These are phyloP conservation scores for Daldinia caldariorum DNA, from an alignment of 495 filamentous ascomycete species.

Conservation along the genomic window DNA sequence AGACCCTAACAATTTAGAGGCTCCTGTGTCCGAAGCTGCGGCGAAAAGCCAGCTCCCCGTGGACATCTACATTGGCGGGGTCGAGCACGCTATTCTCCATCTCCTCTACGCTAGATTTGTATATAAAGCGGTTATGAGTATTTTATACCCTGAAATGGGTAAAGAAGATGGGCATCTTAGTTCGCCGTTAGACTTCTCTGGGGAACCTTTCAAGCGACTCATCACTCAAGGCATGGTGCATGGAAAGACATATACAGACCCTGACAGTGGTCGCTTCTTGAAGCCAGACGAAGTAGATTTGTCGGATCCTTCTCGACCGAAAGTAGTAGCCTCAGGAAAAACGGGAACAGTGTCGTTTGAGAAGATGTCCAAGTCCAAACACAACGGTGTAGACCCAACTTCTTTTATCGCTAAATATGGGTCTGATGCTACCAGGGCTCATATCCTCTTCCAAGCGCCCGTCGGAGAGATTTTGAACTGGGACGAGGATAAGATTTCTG, in stretches of 20 bases:
- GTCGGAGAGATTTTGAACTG: slow-evolving; percentile 85
- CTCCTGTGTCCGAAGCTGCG: slow-evolving; percentile 66
- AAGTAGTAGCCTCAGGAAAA: slow-evolving; percentile 67
- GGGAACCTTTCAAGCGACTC: slow-evolving; percentile 82
- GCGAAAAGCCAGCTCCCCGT: slow-evolving; percentile 71
- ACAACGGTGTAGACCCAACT: slow-evolving; percentile 89
- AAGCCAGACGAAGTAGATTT: slow-evolving; percentile 80
- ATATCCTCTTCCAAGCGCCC: slow-evolving; percentile 87
- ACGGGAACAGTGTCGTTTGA: slow-evolving; percentile 73
- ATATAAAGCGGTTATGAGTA: slow-evolving; percentile 80
- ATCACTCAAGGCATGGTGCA: slow-evolving; percentile 94
- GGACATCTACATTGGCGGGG: slow-evolving; percentile 85
- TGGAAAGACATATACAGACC: slow-evolving; percentile 82
- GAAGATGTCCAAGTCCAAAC: slow-evolving; percentile 97
- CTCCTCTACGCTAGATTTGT: slow-evolving; percentile 93
- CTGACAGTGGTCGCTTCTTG: slow-evolving; percentile 77
- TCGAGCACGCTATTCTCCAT: slow-evolving; percentile 91
- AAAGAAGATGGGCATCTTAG: slow-evolving; percentile 52
- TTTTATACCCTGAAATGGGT: slow-evolving; percentile 38
- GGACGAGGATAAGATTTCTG: slow-evolving; percentile 84
- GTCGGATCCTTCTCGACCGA: slow-evolving; percentile 63
- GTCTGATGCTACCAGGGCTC: slow-evolving; percentile 84
- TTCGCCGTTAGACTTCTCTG: slow-evolving; percentile 39
- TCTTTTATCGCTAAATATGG: slow-evolving; percentile 76
- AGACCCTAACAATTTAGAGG: slow-evolving; percentile 70